A percentile compares a stretch with the other conserved stretches of the same genome.
These are phyloP conservation scores for Dacryopinax primogenitus DNA, from an alignment of 768 basidiomycete species.

Conservation along the genomic window DNA sequence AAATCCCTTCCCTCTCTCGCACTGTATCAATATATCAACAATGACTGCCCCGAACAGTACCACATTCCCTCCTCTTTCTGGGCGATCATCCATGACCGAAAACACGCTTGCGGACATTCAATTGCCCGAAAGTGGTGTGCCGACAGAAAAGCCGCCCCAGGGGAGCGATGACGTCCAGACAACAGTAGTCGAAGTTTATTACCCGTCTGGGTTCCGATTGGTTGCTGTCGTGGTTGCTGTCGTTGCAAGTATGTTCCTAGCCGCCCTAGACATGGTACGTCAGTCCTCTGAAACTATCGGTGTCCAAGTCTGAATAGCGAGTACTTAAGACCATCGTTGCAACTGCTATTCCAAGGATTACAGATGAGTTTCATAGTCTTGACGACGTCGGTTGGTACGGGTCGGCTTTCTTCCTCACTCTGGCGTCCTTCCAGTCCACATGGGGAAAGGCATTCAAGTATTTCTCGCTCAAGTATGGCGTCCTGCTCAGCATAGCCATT, in stretches of 20 bases:
- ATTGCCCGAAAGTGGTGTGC: not conserved
- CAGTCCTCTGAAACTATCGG: not conserved
- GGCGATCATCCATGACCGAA: not conserved
- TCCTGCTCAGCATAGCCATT: not conserved
- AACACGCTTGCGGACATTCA: not conserved
- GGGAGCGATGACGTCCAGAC: not conserved
- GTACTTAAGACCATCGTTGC: constrained; percentile 27
- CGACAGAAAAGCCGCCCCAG: not conserved
- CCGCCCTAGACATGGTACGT: not conserved
- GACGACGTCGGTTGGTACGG: constrained; percentile 15
- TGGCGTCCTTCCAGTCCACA: not conserved
- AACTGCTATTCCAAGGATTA: constrained; percentile 14
- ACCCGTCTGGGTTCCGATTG: not conserved
- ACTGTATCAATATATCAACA: not conserved
- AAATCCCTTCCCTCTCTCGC: not conserved
- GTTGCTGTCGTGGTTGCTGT: not conserved
- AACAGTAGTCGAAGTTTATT: not conserved
- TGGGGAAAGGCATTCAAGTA: not conserved
- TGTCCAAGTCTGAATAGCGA: constrained; percentile 20
- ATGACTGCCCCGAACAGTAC: not conserved
- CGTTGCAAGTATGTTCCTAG: not conserved
- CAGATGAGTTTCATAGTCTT: constrained; percentile 14
- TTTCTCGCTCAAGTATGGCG: constrained; percentile 2
- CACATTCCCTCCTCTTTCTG: not conserved
- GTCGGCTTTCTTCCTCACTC: constrained; percentile 12